phyloP scores from a whole-genome alignment of 768 basidiomycete species.

The Antrodiella citrinella region DNA sequence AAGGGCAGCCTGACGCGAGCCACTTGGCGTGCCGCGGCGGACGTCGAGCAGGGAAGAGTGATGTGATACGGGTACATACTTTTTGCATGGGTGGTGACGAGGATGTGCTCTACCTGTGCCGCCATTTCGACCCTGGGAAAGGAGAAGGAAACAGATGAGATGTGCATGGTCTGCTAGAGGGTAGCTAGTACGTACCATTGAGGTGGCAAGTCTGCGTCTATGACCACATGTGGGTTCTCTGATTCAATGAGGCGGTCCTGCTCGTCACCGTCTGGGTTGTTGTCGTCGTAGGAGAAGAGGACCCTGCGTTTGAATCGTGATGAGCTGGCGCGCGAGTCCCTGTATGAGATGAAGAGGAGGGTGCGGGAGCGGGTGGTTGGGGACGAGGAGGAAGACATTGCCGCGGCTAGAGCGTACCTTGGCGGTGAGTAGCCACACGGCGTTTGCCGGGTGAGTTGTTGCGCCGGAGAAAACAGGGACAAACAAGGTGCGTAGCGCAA shows the following conservation, averaged over 20 bases:
- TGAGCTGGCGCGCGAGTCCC: constrained; percentile 61
- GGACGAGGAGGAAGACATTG: constrained; percentile 24
- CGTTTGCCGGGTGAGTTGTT: neutral
- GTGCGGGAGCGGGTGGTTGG: constrained; percentile 79
- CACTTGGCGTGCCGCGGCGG: no score
- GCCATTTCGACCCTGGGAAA: constrained; percentile 79
- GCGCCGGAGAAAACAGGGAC: neutral
- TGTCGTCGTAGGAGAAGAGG: constrained; percentile 37
- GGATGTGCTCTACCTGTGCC: constrained; percentile 79
- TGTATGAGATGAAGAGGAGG: constrained; percentile 87
- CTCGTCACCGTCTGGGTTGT: constrained; percentile 49
- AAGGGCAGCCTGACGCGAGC: no score
- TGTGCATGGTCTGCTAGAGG: constrained; percentile 13
- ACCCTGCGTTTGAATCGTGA: constrained; percentile 27
- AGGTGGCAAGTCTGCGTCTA: constrained; percentile 66
- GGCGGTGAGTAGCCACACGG: neutral
- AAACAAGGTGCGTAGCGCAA: constrained; percentile 1
- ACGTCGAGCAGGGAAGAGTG: no score
- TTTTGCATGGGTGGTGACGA: constrained; percentile 62
- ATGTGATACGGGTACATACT: constrained; percentile 41
- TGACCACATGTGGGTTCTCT: constrained; percentile 39
- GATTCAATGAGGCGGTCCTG: constrained; percentile 56
- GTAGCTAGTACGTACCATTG: constrained; percentile 55
- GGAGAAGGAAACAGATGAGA: neutral
- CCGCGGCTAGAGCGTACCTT: constrained; percentile 3